phyloP scores from a whole-genome alignment of 1,284 basidiomycete species.

The Microbotryum intermedium region DNA sequence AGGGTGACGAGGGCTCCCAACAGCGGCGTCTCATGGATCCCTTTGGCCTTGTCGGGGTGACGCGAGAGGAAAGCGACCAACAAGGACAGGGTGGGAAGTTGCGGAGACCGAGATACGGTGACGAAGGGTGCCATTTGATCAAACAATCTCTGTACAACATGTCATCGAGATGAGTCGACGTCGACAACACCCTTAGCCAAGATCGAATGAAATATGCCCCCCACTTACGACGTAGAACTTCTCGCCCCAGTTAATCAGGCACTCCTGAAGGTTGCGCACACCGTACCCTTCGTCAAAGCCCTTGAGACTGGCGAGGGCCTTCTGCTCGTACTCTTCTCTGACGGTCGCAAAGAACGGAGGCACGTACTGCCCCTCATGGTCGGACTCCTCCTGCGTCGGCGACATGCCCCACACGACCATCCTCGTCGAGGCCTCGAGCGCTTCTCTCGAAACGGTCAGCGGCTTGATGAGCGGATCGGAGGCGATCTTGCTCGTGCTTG shows the following conservation, averaged over 20 bases:
- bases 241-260: slow-evolving; percentile 24
- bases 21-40: slow-evolving; percentile 18
- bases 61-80: slow-evolving; percentile 20
- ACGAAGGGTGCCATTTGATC: slow-evolving; percentile 7
- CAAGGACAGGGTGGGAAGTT: slow-evolving; percentile 20
- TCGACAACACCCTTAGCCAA: background rate
- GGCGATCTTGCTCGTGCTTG: background rate
- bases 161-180: background rate
- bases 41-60: slow-evolving; percentile 22
- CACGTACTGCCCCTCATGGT: slow-evolving; percentile 1
- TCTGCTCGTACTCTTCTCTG: slow-evolving; percentile 19
- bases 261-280: slow-evolving; percentile 24
- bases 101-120: background rate
- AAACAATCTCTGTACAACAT: slow-evolving; percentile 16
- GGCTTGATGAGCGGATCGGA: slow-evolving; percentile 2
- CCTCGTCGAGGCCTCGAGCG: slow-evolving; percentile 10
- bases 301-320: slow-evolving; percentile 13
- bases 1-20: slow-evolving; percentile 13
- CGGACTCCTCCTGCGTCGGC: background rate
- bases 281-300: slow-evolving; percentile 27
- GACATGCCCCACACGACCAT: slow-evolving; percentile 28
- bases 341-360: slow-evolving; percentile 14
- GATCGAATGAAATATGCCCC: background rate
- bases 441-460: slow-evolving; percentile 21
- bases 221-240: background rate